These are phyloP conservation scores for Naganishia friedmannii DNA, from an alignment of 768 basidiomycete genomes.

Conservation along the genomic window DNA sequence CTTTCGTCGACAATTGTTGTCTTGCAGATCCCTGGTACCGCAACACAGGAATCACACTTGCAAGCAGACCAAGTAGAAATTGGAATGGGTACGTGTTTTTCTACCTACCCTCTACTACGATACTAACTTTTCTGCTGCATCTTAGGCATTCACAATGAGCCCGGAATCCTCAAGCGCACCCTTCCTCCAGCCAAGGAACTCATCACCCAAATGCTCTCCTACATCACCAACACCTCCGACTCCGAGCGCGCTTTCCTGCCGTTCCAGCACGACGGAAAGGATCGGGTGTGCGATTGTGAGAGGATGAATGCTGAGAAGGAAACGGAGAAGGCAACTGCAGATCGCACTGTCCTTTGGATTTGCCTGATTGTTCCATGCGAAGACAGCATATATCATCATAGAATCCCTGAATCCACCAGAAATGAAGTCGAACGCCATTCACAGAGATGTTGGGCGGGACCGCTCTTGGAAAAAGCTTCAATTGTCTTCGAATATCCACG, in stretches of 20 bases:
- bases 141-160: conserved; percentile 54
- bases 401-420: too few relatives aligned
- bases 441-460: too few relatives aligned
- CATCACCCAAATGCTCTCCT: conserved; percentile 50
- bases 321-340: too few relatives aligned
- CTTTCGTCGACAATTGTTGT: neutral
- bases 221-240: conserved; percentile 51
- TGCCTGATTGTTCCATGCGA: too few relatives aligned
- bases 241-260: conserved; percentile 52
- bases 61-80: conserved; percentile 52
- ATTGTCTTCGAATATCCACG: conserved; percentile 57
- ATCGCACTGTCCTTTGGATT: too few relatives aligned
- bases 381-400: too few relatives aligned
- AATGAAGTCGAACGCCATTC: too few relatives aligned
- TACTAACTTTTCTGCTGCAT: neutral
- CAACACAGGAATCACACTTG: conserved; percentile 47
- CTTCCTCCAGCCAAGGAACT: conserved; percentile 44
- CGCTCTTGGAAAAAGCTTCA: too few relatives aligned
- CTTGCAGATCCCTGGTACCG: conserved; percentile 52
- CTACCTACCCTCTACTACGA: conserved; percentile 1
- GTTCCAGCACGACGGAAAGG: conserved; percentile 58
- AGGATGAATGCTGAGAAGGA: too few relatives aligned
- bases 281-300: too few relatives aligned
- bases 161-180: conserved; percentile 52
- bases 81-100: conserved; percentile 38